phyloP scores from a whole-genome alignment of 495 filamentous ascomycete species.

The Podospora sp. region DNA sequence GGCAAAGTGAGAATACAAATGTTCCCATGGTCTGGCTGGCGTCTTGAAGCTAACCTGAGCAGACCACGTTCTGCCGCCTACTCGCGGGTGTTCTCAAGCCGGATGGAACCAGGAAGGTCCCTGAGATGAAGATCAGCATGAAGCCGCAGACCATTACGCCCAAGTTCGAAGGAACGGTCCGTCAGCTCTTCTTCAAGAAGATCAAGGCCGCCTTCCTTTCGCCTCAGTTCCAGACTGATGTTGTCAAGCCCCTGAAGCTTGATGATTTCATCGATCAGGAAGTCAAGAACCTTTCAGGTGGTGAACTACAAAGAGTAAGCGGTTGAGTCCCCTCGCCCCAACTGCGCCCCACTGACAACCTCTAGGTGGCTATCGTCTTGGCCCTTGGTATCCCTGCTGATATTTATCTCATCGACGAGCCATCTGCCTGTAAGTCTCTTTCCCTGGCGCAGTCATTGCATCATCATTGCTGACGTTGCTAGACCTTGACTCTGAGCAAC shows the following conservation, averaged over 20 bases:
- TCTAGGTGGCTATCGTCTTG: constrained; percentile 84
- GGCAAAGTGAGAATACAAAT: constrained; percentile 28
- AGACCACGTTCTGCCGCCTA: constrained; percentile 97
- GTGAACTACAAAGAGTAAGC: constrained; percentile 89
- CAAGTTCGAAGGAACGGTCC: constrained; percentile 94
- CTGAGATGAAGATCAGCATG: constrained; percentile 96
- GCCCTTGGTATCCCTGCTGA: constrained; percentile 95
- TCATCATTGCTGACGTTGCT: background rate
- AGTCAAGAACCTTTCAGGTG: constrained; percentile 97
- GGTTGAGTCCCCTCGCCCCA: background rate
- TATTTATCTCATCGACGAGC: constrained; percentile 96
- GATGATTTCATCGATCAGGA: constrained; percentile 99
- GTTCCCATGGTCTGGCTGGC: constrained; percentile 57
- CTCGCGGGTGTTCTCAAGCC: constrained; percentile 92
- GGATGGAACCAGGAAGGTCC: constrained; percentile 72
- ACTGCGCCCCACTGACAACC: constrained; percentile 12
- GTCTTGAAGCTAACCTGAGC: constrained; percentile 80
- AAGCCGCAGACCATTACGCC: constrained; percentile 99
- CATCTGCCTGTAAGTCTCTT: constrained; percentile 36
- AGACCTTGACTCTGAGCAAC: constrained; percentile 91
- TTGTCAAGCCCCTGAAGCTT: constrained; percentile 96
- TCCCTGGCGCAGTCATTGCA: background rate
- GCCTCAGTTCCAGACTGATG: constrained; percentile 98
- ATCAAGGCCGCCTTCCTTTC: constrained; percentile 95
- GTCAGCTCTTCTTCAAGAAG: constrained; percentile 73